Base-by-base conservation (phyloP, 768 basidiomycete species). In the Suillus fuscotomentosus region DNA sequence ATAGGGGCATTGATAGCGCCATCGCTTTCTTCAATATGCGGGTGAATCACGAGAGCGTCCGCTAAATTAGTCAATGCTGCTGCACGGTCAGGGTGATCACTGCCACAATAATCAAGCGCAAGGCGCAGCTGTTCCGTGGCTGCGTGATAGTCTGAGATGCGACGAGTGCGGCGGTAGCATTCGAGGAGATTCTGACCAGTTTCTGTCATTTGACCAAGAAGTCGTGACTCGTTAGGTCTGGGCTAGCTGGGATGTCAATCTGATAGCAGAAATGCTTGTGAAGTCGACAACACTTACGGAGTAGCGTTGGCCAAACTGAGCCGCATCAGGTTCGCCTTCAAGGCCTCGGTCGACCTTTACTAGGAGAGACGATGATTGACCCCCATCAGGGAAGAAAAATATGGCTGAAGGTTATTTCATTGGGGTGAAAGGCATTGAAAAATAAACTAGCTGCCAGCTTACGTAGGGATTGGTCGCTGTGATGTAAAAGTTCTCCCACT, bases 51-150 rank as follows among this genome's bases (percentile, higher is more conserved):
- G 1, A 47, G 4, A n/a, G 61, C 63, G 1, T 8, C 54, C 3
- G 63, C 70, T 3, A 69, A 51, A 41, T 70, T 70, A 13, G 22
- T 69, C 1, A 69, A 47, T 1, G 38, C 65, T n/a, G 57, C 62
- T 2, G 63, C 61, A 15, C 20, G 53, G 42, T 51, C 27, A 10
- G n/a, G 39, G 39, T 64, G 24, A 7, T 22, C 53, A 2, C 13
- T 2, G 3, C 61, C 51, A 42, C 70, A 70, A 11, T 13, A 14
- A 2, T 41, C 9, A 4, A 66, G 61, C 6, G 68, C 68, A 9
- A 3, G 15, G 42, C 59, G 38, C 20, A 70, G 70, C 47, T 54
- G 38, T 10, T 10, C 51, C 24, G 41, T 59, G 41, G 57, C 57
- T 42, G 24, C 57, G 17, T 59, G 57, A 42, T 59, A 59, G 57